A percentile compares a stretch with the other conserved stretches of the same genome.
These are phyloP conservation scores for Colletotrichum trifolii DNA, from an alignment of 2,329 filamentous ascomycete species.

Conservation along the genomic window DNA sequence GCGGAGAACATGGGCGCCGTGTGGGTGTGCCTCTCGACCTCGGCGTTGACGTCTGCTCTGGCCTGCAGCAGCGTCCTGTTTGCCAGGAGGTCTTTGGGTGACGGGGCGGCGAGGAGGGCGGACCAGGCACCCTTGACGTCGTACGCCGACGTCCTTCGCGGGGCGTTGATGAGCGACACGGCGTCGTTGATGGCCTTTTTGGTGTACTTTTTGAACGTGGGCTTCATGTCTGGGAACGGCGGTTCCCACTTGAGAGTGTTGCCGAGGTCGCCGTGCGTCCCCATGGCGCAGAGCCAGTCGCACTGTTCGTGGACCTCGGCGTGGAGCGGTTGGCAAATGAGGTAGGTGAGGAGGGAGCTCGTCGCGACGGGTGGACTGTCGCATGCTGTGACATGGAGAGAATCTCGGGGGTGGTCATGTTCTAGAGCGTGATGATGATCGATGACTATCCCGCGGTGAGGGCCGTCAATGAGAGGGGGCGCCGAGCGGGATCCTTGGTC, in stretches of 20 bases:
- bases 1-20: constrained; percentile 71
- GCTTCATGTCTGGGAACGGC: constrained; percentile 74
- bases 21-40: constrained; percentile 71
- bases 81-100: constrained; percentile 62
- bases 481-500: constrained; percentile 52
- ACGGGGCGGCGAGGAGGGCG: constrained; percentile 61
- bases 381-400: constrained; percentile 70
- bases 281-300: constrained; percentile 72
- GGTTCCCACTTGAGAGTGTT: constrained; percentile 72
- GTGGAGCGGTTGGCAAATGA: constrained; percentile 69
- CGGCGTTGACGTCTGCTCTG: constrained; percentile 67
- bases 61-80: constrained; percentile 64
- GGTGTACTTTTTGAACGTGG: constrained; percentile 68
- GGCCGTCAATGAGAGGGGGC: constrained; percentile 62
- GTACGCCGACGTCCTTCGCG: constrained; percentile 69
- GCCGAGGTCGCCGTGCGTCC: constrained; percentile 75
- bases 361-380: constrained; percentile 74
- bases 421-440: constrained; percentile 71
- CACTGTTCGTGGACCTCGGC: constrained; percentile 59
- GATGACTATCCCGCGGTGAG: constrained; percentile 67
- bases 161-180: constrained; percentile 73
- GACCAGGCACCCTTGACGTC: constrained; percentile 71
- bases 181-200: constrained; percentile 73
- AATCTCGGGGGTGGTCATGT: constrained; percentile 65
- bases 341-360: constrained; percentile 71